Evolutionary conservation across 176 grass and related monocot species (phyloP), one percentile per base, ranked within the genome.

Genomic region (Ananas comosus): DNA sequence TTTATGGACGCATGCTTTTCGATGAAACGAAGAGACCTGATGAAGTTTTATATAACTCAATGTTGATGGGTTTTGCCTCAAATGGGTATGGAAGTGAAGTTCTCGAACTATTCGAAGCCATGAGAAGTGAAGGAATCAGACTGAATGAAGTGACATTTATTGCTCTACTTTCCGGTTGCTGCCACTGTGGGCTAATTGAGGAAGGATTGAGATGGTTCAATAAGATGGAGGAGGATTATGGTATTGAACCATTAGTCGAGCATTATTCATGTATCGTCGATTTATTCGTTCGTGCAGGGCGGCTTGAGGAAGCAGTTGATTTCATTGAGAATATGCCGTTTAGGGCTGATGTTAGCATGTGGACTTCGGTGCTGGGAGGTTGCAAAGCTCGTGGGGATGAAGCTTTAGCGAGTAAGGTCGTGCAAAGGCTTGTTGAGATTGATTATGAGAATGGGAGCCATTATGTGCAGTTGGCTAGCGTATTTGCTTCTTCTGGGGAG

Each of bases 251-350:
- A 82, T 70, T 71, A 58, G 48, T 80, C 47, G 88, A 91, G 72
- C 88, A 91, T 76, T 87, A 87, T 16, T 50, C 84, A 22, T 91
- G 88, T 80, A 76, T 85, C 53, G 75, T 68, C 69, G 79, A 85
- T 69, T 64, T 91, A 16, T 77, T 91, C 57, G 88, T 87, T 13
- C 88, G 88, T 49, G 78, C 79, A 51, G 88, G 81, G 58, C 76
- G 72, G 21, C 82, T 91, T 14, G 76, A 85, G 65, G 88, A 85
- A 85, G 82, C 88, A 67, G 72, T 91, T 51, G 69, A 91, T 58
- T 87, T 91, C 76, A 91, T 87, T n/a, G 85, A 85, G 47, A 66
- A 69, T 49, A 91, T 91, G 88, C 88, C 88, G 53, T 87, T 87
- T 51, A 68, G 85, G 81, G 72, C 84, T 70, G 88, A 87, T 76